Evolutionary conservation across 2,329 filamentous ascomycete species (phyloP), one percentile per base, ranked within the genome.

Genomic region (Mariannaea sp.): DNA sequence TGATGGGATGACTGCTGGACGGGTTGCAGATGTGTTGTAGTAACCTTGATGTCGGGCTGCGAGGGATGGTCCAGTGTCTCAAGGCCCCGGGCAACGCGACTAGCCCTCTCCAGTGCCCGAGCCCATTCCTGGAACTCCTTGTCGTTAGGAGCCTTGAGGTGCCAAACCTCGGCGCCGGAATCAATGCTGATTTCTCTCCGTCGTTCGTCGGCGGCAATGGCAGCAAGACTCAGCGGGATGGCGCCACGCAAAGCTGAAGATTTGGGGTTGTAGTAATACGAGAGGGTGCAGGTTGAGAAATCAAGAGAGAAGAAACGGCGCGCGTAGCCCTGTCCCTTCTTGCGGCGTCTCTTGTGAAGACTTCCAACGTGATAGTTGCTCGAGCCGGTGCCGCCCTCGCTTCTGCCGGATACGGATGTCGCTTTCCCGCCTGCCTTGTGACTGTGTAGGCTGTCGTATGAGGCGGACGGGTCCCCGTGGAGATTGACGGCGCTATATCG

Each of bases 141-240:
- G 43, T 85, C 83, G 63, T 90, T 96, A 43, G 82, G 84, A 3
- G 94, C 91, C 65, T 87, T 87, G 24, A 99, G 78, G 74, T 97
- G 94, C 94, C 94, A 99, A 20, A 99, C 86, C 72, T 99, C 94
- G 2, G 94, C 92, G 1, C 94, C 94, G 0, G 94, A 97, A 70
- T 99, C 94, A 52, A 99, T 94, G 35, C 89, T 96, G 47, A 99
- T 96, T 71, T 97, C 93, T 59, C 92, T 84, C 30, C 89, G 85
- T 66, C 89, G 85, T 70, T 94, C 90, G 68, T 96, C 92, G 7
- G 91, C 91, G 3, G 92, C 90, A 54, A 99, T 89, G 4, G 91
- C 94, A 13, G 94, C 94, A 45, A 99, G 76, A 20, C 91, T 94
- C 7, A 99, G 80, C 0, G 94, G 94, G 45, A 99, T 94, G 7